Evolutionary conservation across 371 early-diverging fungal species (phyloP).

Genomic region (Mortierella sp.): DNA sequence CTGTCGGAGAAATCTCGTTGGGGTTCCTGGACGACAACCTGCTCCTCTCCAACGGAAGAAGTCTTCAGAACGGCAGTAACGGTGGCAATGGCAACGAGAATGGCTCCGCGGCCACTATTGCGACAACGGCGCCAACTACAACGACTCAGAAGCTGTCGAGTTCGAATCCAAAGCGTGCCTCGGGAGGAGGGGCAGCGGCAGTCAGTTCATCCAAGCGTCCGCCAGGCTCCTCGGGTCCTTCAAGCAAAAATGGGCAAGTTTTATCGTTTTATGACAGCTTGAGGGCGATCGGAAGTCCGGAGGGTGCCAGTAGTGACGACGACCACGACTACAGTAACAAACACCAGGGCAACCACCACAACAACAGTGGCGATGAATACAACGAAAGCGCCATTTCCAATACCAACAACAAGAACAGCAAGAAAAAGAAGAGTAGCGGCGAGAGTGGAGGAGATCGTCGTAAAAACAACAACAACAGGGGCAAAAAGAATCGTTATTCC

Average conservation of each 20-base stretch:
- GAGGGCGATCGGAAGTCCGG: conserved; percentile 39
- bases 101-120: conserved; percentile 5
- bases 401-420: background rate
- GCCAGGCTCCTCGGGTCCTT: conserved; percentile 31
- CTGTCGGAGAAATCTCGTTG: conserved; percentile 48
- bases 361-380: conserved; percentile 5
- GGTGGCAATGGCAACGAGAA: conserved; percentile 13
- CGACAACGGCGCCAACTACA: background rate
- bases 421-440: background rate
- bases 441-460: background rate
- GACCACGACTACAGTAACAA: background rate
- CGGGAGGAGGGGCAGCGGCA: conserved; percentile 18
- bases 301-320: conserved; percentile 24
- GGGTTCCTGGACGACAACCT: conserved; percentile 43
- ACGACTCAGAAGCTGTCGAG: conserved; percentile 45
- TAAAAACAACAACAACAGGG: background rate
- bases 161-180: conserved; percentile 40
- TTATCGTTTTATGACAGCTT: conserved; percentile 46
- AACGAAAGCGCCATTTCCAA: background rate
- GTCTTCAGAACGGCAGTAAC: conserved; percentile 42
- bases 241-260: conserved; percentile 57
- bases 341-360: background rate
- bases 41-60: conserved; percentile 42
- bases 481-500: background rate
- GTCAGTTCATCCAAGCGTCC: conserved; percentile 47